A percentile compares a stretch with the other conserved stretches of the same genome.
phyloP scores from a whole-genome alignment of 2,329 filamentous ascomycete genomes.

The Periconia sp. region DNA sequence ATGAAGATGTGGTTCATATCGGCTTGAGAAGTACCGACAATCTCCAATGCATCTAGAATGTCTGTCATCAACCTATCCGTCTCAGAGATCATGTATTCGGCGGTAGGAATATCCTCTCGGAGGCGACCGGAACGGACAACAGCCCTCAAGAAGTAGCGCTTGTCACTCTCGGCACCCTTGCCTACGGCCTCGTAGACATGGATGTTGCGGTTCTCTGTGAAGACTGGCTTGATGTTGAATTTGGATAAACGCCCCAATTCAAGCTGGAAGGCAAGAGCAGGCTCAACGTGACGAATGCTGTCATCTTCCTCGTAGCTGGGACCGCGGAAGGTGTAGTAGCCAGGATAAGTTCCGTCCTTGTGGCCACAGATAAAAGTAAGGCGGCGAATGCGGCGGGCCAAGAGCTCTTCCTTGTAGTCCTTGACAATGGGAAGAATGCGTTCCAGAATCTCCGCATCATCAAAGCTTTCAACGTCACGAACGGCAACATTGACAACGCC shows the following conservation, averaged over 20 bases:
- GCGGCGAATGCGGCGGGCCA: conserved; percentile 79
- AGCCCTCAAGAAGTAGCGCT: conserved; percentile 97
- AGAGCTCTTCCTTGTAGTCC: conserved; percentile 80
- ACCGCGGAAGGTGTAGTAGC: conserved; percentile 98
- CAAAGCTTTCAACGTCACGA: conserved; percentile 79
- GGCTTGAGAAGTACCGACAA: conserved; percentile 98
- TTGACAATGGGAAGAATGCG: conserved; percentile 77
- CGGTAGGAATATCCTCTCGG: conserved; percentile 96
- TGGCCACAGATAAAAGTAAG: conserved; percentile 96
- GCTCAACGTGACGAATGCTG: conserved; percentile 96
- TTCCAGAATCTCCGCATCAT: conserved; percentile 77
- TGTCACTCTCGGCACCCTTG: conserved; percentile 93
- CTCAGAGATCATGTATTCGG: conserved; percentile 96
- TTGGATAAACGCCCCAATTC: conserved; percentile 91
- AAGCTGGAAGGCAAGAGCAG: conserved; percentile 96
- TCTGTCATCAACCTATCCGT: conserved; percentile 96
- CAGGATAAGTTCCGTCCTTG: conserved; percentile 90
- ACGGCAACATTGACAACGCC: conserved; percentile 92
- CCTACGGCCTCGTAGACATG: conserved; percentile 97
- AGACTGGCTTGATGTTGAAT: conserved; percentile 97
- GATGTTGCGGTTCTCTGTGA: conserved; percentile 98
- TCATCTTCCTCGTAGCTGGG: conserved; percentile 86
- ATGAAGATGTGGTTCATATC: conserved; percentile 99
- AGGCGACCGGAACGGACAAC: conserved; percentile 93
- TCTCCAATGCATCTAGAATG: conserved; percentile 95